Conservation (phyloP, 2,329 filamentous ascomycete genomes). For the Fonsecaea multimorphosa region DNA sequence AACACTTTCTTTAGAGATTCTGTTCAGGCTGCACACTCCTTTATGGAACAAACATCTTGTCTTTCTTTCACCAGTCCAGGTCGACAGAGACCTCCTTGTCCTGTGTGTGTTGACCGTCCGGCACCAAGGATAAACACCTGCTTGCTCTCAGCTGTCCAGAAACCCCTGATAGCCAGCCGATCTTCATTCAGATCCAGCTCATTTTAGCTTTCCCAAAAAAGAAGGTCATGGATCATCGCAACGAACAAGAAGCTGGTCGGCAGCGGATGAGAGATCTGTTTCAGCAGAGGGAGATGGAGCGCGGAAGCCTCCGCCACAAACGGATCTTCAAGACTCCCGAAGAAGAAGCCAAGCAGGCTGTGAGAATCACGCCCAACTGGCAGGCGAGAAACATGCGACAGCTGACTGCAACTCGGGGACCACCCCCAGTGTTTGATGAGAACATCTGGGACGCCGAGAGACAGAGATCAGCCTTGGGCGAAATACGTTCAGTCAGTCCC, state of each 20-base stretch:
- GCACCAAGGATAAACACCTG: neutral
- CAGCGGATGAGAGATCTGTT: slow-evolving; percentile 7
- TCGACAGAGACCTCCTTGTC: neutral
- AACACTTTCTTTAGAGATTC: neutral
- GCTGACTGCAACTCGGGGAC: slow-evolving; percentile 8
- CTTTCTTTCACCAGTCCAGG: neutral
- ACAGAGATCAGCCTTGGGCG: neutral
- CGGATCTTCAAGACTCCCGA: slow-evolving; percentile 8
- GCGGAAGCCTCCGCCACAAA: slow-evolving; percentile 9
- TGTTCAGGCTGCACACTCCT: neutral
- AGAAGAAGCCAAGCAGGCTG: slow-evolving; percentile 1
- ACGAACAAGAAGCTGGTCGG: neutral
- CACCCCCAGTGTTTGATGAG: slow-evolving; percentile 10
- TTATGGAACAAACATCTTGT: slow-evolving; percentile 1
- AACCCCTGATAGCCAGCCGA: neutral
- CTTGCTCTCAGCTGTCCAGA: neutral
- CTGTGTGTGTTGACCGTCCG: neutral
- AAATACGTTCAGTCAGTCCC: slow-evolving; percentile 10
- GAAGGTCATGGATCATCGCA: neutral
- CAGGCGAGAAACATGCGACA: neutral
- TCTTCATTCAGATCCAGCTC: neutral
- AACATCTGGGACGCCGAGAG: slow-evolving; percentile 9
- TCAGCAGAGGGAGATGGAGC: slow-evolving; percentile 5
- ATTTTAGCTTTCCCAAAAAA: neutral
- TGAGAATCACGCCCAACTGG: neutral